Base-by-base conservation (phyloP, 805 yeast species). In the Saccharomycopsis olivae region DNA sequence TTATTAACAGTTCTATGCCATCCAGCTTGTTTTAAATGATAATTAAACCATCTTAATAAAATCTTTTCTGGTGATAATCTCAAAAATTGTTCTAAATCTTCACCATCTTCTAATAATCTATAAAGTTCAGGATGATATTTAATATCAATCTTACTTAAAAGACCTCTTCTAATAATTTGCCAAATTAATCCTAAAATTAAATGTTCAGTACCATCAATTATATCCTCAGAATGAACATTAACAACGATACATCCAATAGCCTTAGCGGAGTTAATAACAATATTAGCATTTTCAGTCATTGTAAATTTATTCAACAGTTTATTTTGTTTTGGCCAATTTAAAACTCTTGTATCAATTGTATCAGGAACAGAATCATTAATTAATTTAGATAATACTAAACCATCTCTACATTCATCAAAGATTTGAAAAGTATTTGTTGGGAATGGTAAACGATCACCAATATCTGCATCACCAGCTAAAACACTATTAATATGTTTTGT, bases 191-290 rank as follows among this genome's bases (percentile, higher is more conserved):
- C 97, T 49, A 89, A 64, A 43, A 88, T 82, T 58, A 88, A 71
- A 60, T 88, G 95, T 56, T 86, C 94, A 52, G 83, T 88, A 52
- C 96, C 96, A 54, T 87, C 96, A 47, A 85, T 79, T 39, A 88
- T 84, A 58, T 87, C 96, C 57, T 87, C 96, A 13, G 96, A 83
- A 53, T 89, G 97, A 37, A 92, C 97, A 56, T 92, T 92, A 38
- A 92, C 97, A 36, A 92, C 97, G 43, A 92, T 83, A 69, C 96
- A 89, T 16, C 98, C 98, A 62, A 92, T 92, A 39, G 97, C 98
- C 65, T 92, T 92, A 23, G 98, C 98, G 2, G 98, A 92, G 61
- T 92, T 92, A 62, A 92, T 85, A 29, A 92, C 97, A 50, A 92
- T 88, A 63, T 92, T 92, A 39, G 97, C 96, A 62, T 92, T 92